A percentile compares a stretch with the other conserved stretches of the same genome.
These are phyloP conservation scores for Xylaria sp. DNA, from an alignment of 2,329 filamentous ascomycete genomes.

Conservation along the genomic window DNA sequence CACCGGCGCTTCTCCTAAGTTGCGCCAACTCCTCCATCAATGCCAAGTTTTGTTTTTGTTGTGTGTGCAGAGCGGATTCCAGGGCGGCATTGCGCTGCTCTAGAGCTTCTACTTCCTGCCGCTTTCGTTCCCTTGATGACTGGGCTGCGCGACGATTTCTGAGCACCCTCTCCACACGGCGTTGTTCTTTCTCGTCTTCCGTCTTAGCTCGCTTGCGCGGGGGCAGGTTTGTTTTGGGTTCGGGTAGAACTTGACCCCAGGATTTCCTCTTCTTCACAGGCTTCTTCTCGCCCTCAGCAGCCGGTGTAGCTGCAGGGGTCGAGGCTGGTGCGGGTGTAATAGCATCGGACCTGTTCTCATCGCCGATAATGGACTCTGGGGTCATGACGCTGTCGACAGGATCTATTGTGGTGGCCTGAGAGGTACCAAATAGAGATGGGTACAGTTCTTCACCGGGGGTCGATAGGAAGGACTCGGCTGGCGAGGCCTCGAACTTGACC, in stretches of 20 bases:
- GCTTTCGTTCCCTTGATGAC: conserved; percentile 93
- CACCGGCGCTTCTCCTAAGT: conserved; percentile 52
- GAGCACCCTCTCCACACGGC: conserved; percentile 94
- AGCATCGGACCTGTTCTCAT: conserved; percentile 28
- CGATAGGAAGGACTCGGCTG: conserved; percentile 60
- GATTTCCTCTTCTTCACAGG: conserved; percentile 93
- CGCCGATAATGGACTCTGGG: conserved; percentile 47
- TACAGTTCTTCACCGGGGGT: conserved; percentile 55
- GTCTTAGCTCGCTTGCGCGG: conserved; percentile 98
- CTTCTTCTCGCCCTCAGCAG: conserved; percentile 63
- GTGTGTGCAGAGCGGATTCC: conserved; percentile 65
- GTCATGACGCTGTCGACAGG: conserved; percentile 56
- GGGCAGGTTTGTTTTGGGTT: conserved; percentile 94
- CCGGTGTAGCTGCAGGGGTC: conserved; percentile 30
- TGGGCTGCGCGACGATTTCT: conserved; percentile 95
- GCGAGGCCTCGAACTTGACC: conserved; percentile 60
- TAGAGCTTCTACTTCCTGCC: conserved; percentile 84
- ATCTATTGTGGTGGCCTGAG: conserved; percentile 46
- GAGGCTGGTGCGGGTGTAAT: conserved; percentile 26
- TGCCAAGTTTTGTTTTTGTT: conserved; percentile 59
- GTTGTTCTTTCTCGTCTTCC: conserved; percentile 97
- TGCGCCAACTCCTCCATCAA: conserved; percentile 58
- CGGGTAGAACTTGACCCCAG: conserved; percentile 95
- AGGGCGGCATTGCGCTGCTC: conserved; percentile 77
- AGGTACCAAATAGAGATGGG: conserved; percentile 54